These are phyloP conservation scores for Calonectria crousiana DNA, from an alignment of 2,329 filamentous ascomycete species.

Conservation along the genomic window DNA sequence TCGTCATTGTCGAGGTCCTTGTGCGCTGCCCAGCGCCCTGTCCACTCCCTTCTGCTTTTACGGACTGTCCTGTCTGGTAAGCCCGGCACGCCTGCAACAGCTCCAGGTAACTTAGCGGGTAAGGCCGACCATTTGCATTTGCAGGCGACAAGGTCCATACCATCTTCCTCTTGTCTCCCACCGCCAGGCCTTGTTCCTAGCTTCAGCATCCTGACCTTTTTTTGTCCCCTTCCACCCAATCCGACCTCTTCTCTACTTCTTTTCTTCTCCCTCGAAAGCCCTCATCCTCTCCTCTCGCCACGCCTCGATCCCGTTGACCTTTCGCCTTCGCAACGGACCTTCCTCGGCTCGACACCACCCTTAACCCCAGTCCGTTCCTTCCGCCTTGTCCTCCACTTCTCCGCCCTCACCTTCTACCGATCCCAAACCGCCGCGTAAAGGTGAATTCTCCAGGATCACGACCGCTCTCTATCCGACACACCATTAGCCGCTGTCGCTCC, in stretches of 20 bases:
- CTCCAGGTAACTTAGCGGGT: conserved; percentile 21
- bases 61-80: conserved; percentile 11
- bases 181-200: conserved; percentile 27
- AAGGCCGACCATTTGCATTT: conserved; percentile 22
- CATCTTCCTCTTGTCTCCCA: conserved; percentile 27
- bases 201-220: conserved; percentile 20
- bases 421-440: conserved; percentile 25
- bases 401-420: conserved; percentile 34
- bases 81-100: conserved; percentile 24
- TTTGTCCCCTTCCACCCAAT: conserved; percentile 20
- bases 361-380: conserved; percentile 34
- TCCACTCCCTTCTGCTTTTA: conserved; percentile 15
- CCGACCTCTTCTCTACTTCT: background rate
- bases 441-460: conserved; percentile 14
- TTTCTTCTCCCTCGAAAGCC: conserved; percentile 7
- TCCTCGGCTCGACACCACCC: conserved; percentile 30
- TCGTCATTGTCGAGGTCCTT: conserved; percentile 45
- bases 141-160: conserved; percentile 23
- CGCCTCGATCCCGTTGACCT: background rate
- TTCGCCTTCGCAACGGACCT: conserved; percentile 4
- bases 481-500: background rate
- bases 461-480: background rate
- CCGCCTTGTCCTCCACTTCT: conserved; percentile 32
- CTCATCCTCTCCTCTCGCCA: background rate
- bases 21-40: conserved; percentile 39